Evolutionary conservation across 805 yeast genomes (phyloP).

Genomic region (Saccharomycopsis oosterbeekiorum): DNA sequence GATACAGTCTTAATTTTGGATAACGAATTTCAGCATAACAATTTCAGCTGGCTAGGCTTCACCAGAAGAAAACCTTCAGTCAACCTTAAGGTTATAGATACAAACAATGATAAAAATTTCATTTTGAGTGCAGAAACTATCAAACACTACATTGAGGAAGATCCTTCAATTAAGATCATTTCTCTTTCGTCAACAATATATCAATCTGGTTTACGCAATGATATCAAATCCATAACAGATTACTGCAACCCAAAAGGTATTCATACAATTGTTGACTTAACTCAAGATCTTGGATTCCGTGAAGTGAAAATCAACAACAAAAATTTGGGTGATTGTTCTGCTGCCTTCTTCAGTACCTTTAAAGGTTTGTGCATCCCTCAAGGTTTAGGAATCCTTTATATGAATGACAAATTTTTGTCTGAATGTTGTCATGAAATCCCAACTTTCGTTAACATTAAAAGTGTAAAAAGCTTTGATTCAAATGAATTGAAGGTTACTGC

Average conservation of each 20-base stretch:
- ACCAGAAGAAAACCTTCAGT: conserved; percentile 11
- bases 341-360: conserved; percentile 15
- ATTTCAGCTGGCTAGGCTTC: conserved; percentile 14
- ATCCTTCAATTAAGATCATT: conserved; percentile 8
- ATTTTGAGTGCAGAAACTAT: conserved; percentile 7
- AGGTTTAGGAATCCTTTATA: conserved; percentile 15
- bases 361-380: conserved; percentile 17
- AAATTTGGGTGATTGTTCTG: conserved; percentile 6
- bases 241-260: conserved; percentile 8
- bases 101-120: conserved; percentile 11
- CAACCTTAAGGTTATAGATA: conserved; percentile 10
- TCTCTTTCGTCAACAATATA: conserved; percentile 14
- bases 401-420: conserved; percentile 7
- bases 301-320: conserved; percentile 5
- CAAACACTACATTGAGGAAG: conserved; percentile 8
- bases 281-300: conserved; percentile 16
- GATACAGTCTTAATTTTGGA: conserved; percentile 15
- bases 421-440: conserved; percentile 5
- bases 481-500: conserved; percentile 5
- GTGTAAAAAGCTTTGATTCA: conserved; percentile 6
- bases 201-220: conserved; percentile 15
- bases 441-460: conserved; percentile 15
- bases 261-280: conserved; percentile 16
- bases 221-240: conserved; percentile 10
- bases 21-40: conserved; percentile 18